Percentiles rank a stretch among this genome's conserved stretches.
Conservation (phyloP, 2,329 filamentous ascomycete genomes). For the Hymenoscyphus repandus region DNA sequence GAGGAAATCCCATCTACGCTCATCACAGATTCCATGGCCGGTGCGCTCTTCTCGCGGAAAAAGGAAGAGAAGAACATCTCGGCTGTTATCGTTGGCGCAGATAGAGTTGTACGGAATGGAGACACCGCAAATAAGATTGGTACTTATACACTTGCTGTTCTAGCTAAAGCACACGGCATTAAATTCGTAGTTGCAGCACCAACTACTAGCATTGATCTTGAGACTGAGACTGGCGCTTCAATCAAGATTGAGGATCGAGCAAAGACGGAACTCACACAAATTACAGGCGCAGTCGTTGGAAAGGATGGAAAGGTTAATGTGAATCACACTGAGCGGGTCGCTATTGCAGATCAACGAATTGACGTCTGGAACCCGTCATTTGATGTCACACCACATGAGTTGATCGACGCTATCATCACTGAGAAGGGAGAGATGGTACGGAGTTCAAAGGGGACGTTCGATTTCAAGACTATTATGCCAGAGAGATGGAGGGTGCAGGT, state of each 20-base stretch:
- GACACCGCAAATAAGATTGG: conserved; percentile 99
- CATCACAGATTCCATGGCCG: conserved; percentile 96
- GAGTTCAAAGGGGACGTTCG: conserved; percentile 63
- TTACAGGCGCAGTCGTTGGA: conserved; percentile 69
- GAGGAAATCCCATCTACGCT: conserved; percentile 87
- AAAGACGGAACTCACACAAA: conserved; percentile 73
- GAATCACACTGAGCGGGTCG: conserved; percentile 62
- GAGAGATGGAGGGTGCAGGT: conserved; percentile 43
- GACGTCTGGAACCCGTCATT: conserved; percentile 96
- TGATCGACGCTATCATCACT: conserved; percentile 93
- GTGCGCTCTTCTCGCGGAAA: conserved; percentile 65
- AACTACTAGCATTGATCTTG: conserved; percentile 86
- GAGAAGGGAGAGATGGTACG: conserved; percentile 86
- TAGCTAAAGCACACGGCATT: conserved; percentile 80
- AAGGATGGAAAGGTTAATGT: conserved; percentile 60
- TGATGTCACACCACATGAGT: conserved; percentile 81
- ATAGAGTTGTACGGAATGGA: conserved; percentile 91
- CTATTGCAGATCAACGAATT: conserved; percentile 72
- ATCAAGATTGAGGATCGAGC: conserved; percentile 91
- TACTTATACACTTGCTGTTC: conserved; percentile 87
- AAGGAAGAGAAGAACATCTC: conserved; percentile 63
- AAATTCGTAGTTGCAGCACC: conserved; percentile 95
- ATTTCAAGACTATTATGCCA: conserved; percentile 52
- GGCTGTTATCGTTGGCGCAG: conserved; percentile 89
- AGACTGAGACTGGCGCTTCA: conserved; percentile 67